phyloP scores from a whole-genome alignment of 176 grass and related monocot genomes.

The Oryza glumipatula region DNA sequence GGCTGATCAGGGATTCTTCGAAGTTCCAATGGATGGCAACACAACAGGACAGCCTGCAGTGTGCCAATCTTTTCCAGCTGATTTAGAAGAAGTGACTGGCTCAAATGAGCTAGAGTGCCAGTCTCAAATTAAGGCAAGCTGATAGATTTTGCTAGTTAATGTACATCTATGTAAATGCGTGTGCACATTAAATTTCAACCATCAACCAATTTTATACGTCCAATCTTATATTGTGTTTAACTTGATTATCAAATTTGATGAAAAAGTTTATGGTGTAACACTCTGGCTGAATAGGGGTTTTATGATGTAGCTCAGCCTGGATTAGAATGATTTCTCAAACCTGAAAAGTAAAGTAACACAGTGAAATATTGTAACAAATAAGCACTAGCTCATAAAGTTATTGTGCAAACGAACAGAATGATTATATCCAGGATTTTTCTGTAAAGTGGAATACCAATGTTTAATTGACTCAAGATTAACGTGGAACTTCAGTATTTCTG shows the following conservation, averaged over 20 bases:
- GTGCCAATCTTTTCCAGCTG: conserved; percentile 56
- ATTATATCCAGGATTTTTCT: conserved; percentile 26
- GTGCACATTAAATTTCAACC: conserved; percentile 17
- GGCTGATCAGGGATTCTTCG: conserved; percentile 85
- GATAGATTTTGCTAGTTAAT: background rate
- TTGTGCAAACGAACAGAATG: conserved; percentile 25
- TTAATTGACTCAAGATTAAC: conserved; percentile 1
- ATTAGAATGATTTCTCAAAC: conserved; percentile 12
- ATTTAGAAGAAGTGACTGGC: conserved; percentile 64
- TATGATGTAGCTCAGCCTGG: background rate
- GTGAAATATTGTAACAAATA: conserved; percentile 22
- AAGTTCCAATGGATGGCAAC: conserved; percentile 57
- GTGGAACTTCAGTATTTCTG: conserved; percentile 12
- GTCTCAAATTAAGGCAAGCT: conserved; percentile 68
- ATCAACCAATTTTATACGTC: conserved; percentile 1
- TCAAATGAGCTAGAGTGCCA: conserved; percentile 85
- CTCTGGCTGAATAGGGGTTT: background rate
- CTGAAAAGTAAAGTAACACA: background rate
- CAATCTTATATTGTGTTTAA: conserved; percentile 11
- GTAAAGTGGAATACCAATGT: background rate
- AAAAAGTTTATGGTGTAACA: conserved; percentile 22
- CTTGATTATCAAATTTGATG: background rate
- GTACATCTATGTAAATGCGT: background rate
- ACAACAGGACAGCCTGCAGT: conserved; percentile 62
- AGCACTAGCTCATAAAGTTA: background rate